Evolutionary conservation across 257 asterid species (phyloP), one percentile per base, ranked within the genome.

Genomic region (Scutellaria minor): DNA sequence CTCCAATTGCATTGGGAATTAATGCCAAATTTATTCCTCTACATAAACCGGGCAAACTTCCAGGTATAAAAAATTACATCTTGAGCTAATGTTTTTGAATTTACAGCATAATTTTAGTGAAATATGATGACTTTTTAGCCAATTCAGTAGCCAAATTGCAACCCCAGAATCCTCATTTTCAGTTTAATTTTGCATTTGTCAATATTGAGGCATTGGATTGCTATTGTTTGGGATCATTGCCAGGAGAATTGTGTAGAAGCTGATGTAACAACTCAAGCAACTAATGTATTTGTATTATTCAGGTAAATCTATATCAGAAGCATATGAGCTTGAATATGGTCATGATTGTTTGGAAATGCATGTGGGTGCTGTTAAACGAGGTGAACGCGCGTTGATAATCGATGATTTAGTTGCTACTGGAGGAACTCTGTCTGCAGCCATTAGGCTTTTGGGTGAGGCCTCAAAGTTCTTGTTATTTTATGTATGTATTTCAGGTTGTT

Each of bases 401-500:
- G 97, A 93, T 66, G 98, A 93, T 83, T 80, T 93, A 76, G 91
- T 93, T 55, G 98, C 98, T 54, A 93, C 98, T 0, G 98, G 98
- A 10, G 98, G 97, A 60, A 93, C 97, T 2, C 87, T 93, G 6
- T 79, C 89, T 58, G 98, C 98, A 10, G 97, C 95, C 77, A 88
- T 86, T 47, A 84, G 82, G 80, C 95, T 90, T 20, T 79, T 93
- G 64, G 98, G 98, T 90, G 56, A 68, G 64, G 7, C 66, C 74
- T 61, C 53, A 40, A 46, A 41, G 44, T 51, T 54, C 11, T 6
- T 58, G 4, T 45, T 44, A 0, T 56, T 71, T 6, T 15, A 44
- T 45, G 22, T 8, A 12, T 41, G 15, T 14, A 10, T 12, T 45
- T 55, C 56, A 22, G 20, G 9, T 47, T 2, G 3, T 18, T 52